Percentiles rank a stretch among this genome's conserved stretches.
These are phyloP conservation scores for Pseudomonodictys pantanalensis DNA, from an alignment of 495 filamentous ascomycete genomes.

Conservation along the genomic window DNA sequence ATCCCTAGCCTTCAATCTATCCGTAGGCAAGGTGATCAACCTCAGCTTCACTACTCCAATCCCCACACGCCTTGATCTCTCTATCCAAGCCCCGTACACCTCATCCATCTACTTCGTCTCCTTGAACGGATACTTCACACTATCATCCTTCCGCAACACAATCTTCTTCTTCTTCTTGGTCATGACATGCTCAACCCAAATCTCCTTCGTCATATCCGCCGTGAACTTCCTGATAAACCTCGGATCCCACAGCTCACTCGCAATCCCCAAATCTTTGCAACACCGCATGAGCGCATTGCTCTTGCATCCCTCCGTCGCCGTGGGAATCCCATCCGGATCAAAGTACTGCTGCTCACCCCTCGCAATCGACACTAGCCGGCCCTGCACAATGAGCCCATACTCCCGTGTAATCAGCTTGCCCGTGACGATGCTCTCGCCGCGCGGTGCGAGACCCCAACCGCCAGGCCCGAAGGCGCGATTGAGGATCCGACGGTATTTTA, in stretches of 20 bases:
- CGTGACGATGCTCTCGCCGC: slow-evolving; percentile 88
- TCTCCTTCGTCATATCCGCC: slow-evolving; percentile 67
- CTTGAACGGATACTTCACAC: slow-evolving; percentile 76
- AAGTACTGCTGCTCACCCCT: slow-evolving; percentile 97
- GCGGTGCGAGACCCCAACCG: slow-evolving; percentile 88
- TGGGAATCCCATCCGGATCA: slow-evolving; percentile 86
- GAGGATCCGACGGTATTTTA: slow-evolving; percentile 93
- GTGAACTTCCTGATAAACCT: slow-evolving; percentile 76
- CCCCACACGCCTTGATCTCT: no score
- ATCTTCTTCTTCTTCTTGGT: slow-evolving; percentile 88
- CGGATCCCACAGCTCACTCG: slow-evolving; percentile 95
- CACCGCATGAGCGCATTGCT: slow-evolving; percentile 95
- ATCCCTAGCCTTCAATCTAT: no score
- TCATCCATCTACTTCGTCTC: slow-evolving; percentile 43
- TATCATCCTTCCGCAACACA: slow-evolving; percentile 81
- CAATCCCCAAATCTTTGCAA: slow-evolving; percentile 96
- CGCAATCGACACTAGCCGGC: slow-evolving; percentile 84
- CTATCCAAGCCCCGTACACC: not conserved
- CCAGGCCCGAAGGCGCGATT: slow-evolving; percentile 92
- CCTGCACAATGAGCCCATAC: slow-evolving; percentile 87
- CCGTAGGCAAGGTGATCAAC: no score
- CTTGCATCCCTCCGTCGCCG: slow-evolving; percentile 93
- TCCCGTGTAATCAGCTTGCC: slow-evolving; percentile 86
- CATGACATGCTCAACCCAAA: slow-evolving; percentile 75
- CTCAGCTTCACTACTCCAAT: no score